These are phyloP conservation scores for Aureobasidium sp. DNA, from an alignment of 2,329 filamentous ascomycete species.

Conservation along the genomic window DNA sequence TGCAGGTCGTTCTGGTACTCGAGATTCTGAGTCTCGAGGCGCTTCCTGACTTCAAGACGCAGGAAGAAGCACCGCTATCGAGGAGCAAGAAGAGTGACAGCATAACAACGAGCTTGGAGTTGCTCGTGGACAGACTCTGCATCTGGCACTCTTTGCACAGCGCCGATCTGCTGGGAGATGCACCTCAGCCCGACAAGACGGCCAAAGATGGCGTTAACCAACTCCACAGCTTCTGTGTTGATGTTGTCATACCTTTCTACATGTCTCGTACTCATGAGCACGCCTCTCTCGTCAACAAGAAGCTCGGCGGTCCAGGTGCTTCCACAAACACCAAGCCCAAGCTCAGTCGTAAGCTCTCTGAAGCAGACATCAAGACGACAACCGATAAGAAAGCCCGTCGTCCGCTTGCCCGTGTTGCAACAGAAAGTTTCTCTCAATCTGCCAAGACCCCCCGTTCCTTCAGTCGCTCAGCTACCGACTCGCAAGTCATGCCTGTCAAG, in stretches of 20 bases:
- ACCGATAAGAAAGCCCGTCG: conserved; percentile 41
- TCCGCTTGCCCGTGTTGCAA: conserved; percentile 67
- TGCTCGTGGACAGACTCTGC: conserved; percentile 80
- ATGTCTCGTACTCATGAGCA: conserved; percentile 77
- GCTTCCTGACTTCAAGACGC: conserved; percentile 27
- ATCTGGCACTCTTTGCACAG: conserved; percentile 85
- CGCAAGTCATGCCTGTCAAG: conserved; percentile 57
- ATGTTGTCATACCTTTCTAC: conserved; percentile 86
- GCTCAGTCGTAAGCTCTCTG: conserved; percentile 39
- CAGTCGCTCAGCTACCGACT: conserved; percentile 71
- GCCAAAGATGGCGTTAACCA: conserved; percentile 58
- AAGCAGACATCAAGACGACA: conserved; percentile 38
- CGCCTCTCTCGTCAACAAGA: conserved; percentile 76
- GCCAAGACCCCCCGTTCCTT: conserved; percentile 67
- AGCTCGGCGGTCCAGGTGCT: conserved; percentile 77
- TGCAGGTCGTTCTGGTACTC: conserved; percentile 83
- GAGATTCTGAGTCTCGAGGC: conserved; percentile 78
- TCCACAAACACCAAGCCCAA: conserved; percentile 56
- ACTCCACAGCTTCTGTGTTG: conserved; percentile 79
- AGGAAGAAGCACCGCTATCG: conserved; percentile 20
- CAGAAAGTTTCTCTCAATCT: conserved; percentile 59
- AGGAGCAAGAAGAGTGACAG: conserved; percentile 70
- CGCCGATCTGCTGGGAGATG: conserved; percentile 42
- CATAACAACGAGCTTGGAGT: conserved; percentile 71
- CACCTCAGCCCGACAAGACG: conserved; percentile 24